Percentiles rank a stretch among this genome's conserved stretches.
Evolutionary conservation across 108 stramenopile genomes (phyloP).

Genomic region (Aureococcus anophagefferens): DNA sequence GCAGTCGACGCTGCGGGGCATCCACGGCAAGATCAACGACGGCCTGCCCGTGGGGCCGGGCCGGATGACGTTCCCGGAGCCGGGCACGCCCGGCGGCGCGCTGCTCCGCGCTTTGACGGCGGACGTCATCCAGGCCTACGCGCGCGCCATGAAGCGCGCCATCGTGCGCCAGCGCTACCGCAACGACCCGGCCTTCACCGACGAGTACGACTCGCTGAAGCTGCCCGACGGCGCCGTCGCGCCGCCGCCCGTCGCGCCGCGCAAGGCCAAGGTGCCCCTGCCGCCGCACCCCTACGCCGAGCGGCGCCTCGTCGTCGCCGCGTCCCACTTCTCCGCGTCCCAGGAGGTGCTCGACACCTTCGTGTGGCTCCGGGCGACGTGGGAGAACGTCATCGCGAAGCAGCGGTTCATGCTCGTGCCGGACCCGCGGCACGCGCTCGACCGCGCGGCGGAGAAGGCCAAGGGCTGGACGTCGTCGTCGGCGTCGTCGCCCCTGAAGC

Average conservation of each 20-base stretch:
- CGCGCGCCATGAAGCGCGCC: conserved; percentile 42
- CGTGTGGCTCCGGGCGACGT: conserved; percentile 42
- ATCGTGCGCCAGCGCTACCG: conserved; percentile 23
- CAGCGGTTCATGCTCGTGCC: conserved; percentile 14
- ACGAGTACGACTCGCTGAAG: conserved; percentile 18
- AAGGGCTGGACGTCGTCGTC: too few species aligned
- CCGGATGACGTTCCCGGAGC: conserved; percentile 29
- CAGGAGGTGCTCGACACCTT: conserved; percentile 36
- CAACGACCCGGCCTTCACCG: conserved; percentile 7
- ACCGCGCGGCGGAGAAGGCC: background rate
- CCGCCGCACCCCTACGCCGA: conserved; percentile 28
- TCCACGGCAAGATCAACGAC: conserved; percentile 30
- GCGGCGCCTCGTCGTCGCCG: conserved; percentile 13
- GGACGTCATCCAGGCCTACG: conserved; percentile 41
- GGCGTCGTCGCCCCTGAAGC: too few species aligned
- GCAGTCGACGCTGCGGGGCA: conserved; percentile 22
- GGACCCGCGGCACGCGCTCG: background rate
- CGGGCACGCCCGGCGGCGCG: conserved; percentile 14
- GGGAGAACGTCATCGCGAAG: conserved; percentile 26
- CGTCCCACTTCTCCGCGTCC: conserved; percentile 32
- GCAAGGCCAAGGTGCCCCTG: conserved; percentile 33
- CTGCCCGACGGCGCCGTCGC: conserved; percentile 27
- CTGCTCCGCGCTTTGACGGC: conserved; percentile 36
- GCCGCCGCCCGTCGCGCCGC: conserved; percentile 13
- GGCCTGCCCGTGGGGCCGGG: conserved; percentile 21